phyloP scores from a whole-genome alignment of 331 rosid genomes.

The Quercus phellos region DNA sequence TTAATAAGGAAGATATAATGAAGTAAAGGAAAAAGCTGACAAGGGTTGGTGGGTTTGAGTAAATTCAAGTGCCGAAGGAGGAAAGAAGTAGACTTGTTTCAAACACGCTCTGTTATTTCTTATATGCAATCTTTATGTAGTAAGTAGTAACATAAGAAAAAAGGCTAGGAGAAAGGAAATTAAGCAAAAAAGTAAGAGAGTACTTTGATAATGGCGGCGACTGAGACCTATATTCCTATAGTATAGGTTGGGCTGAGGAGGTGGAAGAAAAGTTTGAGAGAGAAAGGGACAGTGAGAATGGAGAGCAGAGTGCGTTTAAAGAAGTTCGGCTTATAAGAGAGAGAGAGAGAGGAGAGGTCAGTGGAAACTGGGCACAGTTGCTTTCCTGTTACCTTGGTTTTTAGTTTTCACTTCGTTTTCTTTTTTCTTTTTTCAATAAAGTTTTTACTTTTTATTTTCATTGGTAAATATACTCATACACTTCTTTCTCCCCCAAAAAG shows the following conservation, averaged over 20 bases:
- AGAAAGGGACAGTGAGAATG: background rate
- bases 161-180: background rate
- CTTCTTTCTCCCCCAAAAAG: no score
- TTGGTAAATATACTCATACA: no score
- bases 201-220: slow-evolving; percentile 18
- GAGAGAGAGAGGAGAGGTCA: background rate
- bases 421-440: no score
- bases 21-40: slow-evolving; percentile 2
- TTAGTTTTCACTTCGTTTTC: no score
- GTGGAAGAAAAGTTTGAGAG: background rate
- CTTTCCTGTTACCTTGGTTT: no score
- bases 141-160: background rate
- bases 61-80: background rate
- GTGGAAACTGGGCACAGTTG: no score
- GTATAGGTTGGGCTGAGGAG: background rate
- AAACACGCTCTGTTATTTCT: background rate
- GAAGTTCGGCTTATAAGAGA: background rate
- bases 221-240: background rate
- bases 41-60: background rate
- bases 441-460: no score
- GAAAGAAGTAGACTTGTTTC: background rate
- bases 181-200: background rate
- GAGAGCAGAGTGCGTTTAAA: background rate
- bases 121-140: background rate
- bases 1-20: background rate